These are phyloP conservation scores for Microascus cirrosus DNA, from an alignment of 2,329 filamentous ascomycete species.

Conservation along the genomic window DNA sequence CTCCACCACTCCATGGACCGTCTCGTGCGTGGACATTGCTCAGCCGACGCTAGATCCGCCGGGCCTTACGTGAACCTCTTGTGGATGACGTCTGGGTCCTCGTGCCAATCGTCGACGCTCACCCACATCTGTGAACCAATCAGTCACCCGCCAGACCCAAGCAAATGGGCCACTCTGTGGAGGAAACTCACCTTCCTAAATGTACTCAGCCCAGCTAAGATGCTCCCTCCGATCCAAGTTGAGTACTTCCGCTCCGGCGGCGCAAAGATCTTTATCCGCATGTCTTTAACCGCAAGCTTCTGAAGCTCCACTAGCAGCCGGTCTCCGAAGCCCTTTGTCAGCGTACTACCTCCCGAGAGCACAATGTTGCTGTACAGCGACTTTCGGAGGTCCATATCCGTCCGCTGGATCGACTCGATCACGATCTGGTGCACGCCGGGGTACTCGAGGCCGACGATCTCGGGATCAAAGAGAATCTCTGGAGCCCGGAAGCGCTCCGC, in stretches of 20 bases:
- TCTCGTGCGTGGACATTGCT: not conserved
- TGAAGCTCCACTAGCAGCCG: slow-evolving; percentile 86
- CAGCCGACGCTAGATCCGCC: not conserved
- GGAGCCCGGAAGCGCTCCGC: slow-evolving; percentile 91
- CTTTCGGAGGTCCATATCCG: slow-evolving; percentile 91
- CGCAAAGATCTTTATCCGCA: slow-evolving; percentile 98
- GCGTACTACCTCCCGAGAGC: slow-evolving; percentile 85
- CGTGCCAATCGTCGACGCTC: slow-evolving; percentile 98
- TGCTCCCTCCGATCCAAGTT: slow-evolving; percentile 98
- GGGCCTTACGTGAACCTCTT: slow-evolving; percentile 74
- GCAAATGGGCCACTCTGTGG: not conserved
- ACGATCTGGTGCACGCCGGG: slow-evolving; percentile 96
- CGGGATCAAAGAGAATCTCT: slow-evolving; percentile 95
- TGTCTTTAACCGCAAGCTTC: slow-evolving; percentile 90
- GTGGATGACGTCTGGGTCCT: slow-evolving; percentile 98
- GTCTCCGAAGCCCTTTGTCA: slow-evolving; percentile 96
- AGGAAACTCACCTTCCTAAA: slow-evolving; percentile 74
- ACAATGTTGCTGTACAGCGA: slow-evolving; percentile 94
- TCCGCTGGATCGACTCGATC: slow-evolving; percentile 88
- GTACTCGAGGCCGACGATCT: slow-evolving; percentile 94
- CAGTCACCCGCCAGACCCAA: not conserved
- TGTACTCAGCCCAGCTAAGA: slow-evolving; percentile 89
- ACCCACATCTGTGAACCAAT: slow-evolving; percentile 77
- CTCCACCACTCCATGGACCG: too few relatives aligned
- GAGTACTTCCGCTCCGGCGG: slow-evolving; percentile 97